A percentile compares a stretch with the other conserved stretches of the same genome.
Conservation (phyloP, 169 alveolate genomes). For the Cryptosporidium sp. region DNA sequence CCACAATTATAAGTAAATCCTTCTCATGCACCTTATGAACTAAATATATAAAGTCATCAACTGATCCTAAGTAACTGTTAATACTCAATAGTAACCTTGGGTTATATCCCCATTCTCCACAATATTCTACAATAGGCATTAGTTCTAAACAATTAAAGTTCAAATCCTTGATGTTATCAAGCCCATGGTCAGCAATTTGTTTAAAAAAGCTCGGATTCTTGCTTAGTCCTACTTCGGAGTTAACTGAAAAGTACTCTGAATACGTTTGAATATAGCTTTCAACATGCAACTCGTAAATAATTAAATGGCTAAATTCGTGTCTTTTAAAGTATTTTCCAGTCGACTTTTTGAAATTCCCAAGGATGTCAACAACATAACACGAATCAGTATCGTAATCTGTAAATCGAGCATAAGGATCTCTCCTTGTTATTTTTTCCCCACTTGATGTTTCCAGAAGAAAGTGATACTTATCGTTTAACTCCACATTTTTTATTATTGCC, state of each 20-base stretch:
- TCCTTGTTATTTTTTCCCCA: conserved; percentile 50
- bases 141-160: conserved; percentile 77
- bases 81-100: conserved; percentile 75
- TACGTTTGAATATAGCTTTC: conserved; percentile 41
- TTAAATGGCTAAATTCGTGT: conserved; percentile 1
- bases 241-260: background rate
- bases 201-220: conserved; percentile 5
- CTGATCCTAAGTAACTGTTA: conserved; percentile 69
- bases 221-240: background rate
- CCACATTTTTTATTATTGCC: conserved; percentile 11
- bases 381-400: conserved; percentile 34
- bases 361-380: conserved; percentile 5
- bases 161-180: conserved; percentile 13
- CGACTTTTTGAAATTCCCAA: background rate
- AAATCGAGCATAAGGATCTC: conserved; percentile 73
- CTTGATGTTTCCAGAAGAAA: conserved; percentile 44
- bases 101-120: conserved; percentile 81
- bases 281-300: conserved; percentile 68
- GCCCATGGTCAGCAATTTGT: conserved; percentile 64
- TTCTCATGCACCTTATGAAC: conserved; percentile 69
- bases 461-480: conserved; percentile 23
- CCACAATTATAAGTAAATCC: conserved; percentile 62
- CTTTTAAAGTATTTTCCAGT: background rate
- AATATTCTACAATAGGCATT: conserved; percentile 79
- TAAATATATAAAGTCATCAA: conserved; percentile 54